Evolutionary conservation across 2,329 filamentous ascomycete species (phyloP), one percentile per base, ranked within the genome.

Genomic region (Fusarium palustre): DNA sequence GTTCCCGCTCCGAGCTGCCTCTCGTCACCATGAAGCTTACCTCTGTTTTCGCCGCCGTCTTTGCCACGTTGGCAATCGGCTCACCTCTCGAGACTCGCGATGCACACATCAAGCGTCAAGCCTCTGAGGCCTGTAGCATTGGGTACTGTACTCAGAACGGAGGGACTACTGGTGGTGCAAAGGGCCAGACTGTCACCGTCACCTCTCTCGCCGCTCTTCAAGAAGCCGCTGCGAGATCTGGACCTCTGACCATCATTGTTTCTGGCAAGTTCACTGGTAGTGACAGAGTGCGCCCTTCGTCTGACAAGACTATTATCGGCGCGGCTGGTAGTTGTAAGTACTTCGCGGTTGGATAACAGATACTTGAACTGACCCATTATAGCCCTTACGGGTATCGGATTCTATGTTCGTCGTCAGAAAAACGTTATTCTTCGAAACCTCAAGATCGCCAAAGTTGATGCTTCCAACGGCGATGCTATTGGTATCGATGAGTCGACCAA

Each of bases 361-460:
- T 8, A 7, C 22, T 12, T 52, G 3, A 43, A 12, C 57, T 73
- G 11, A 62, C 25, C 24, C 2, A 53, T 38, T 24, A 42, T 41
- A 66, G 78, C 80, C 70, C 71, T 83, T 60, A 82, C 75, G 33
- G 83, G 84, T 31, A 75, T 85, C 54, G 87, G 87, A 20, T 76
- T 89, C 56, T 82, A 84, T 53, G 81, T 90, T 76, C 82, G 84
- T 65, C 79, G 79, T 18, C 79, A 81, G 34, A 81, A 78, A 59
- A 90, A 90, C 72, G 86, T 90, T 61, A 89, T 90, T 71, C 77
- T 91, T 60, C 84, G 87, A 30, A 90, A 90, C 81, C 74, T 91
- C 63, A 85, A 84, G 68, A 87, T 90, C 67, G 78, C 83, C 64
- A 86, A 87, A 73, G 86, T 89, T 36, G 34, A 42, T 34, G 88